phyloP scores from a whole-genome alignment of 345 rosid genomes.

The Arabidopsis suecica region DNA sequence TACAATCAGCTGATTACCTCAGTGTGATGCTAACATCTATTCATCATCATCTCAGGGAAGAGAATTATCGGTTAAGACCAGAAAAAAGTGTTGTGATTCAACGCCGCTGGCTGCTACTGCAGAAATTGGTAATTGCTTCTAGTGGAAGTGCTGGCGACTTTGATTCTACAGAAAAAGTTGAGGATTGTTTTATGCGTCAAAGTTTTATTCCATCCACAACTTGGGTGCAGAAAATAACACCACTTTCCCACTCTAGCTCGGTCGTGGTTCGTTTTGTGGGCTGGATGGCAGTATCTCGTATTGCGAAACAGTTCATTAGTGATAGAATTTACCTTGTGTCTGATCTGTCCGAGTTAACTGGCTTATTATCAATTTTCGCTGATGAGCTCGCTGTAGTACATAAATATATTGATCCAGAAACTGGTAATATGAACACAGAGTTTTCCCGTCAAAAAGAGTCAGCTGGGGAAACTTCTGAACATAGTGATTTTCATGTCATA shows the following conservation, averaged over 20 bases:
- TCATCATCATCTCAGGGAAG: slow-evolving; percentile 56
- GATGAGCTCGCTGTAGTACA: slow-evolving; percentile 74
- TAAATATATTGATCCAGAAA: slow-evolving; percentile 47
- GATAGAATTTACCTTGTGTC: slow-evolving; percentile 66
- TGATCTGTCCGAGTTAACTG: slow-evolving; percentile 69
- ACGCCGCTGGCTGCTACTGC: slow-evolving; percentile 72
- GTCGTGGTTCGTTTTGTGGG: slow-evolving; percentile 82
- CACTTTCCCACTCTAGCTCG: slow-evolving; percentile 63
- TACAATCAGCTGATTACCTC: slow-evolving; percentile 66
- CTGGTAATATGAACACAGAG: slow-evolving; percentile 44
- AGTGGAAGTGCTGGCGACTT: slow-evolving; percentile 62
- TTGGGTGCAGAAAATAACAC: slow-evolving; percentile 69
- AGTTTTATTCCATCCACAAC: slow-evolving; percentile 67
- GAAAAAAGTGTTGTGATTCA: slow-evolving; percentile 53
- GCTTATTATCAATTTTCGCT: slow-evolving; percentile 61
- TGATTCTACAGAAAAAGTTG: slow-evolving; percentile 49
- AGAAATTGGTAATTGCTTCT: slow-evolving; percentile 72
- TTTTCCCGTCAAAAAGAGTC: slow-evolving; percentile 40
- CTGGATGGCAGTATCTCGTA: slow-evolving; percentile 87
- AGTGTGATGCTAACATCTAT: slow-evolving; percentile 58
- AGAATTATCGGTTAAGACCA: slow-evolving; percentile 51
- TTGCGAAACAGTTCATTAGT: slow-evolving; percentile 59
- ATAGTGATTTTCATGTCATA: slow-evolving; percentile 57
- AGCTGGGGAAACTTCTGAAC: slow-evolving; percentile 42
- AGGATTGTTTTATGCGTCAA: slow-evolving; percentile 52